phyloP scores from a whole-genome alignment of 78 protist species.

The Dictyostelium firmibasis region DNA sequence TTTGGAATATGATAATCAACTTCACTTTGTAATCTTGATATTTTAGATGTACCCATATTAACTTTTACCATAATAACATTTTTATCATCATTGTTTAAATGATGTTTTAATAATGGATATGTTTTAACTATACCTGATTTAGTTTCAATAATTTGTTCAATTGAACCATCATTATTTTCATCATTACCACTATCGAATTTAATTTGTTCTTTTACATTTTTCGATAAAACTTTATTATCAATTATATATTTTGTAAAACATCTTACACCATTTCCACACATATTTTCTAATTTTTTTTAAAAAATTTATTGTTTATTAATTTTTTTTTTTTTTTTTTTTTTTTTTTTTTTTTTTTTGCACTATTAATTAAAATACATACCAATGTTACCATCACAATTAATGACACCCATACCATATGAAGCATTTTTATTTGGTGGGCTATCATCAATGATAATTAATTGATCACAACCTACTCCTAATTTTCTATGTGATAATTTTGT shows the following conservation, averaged over 20 bases:
- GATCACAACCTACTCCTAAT: conserved; percentile 78
- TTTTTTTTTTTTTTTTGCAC: neutral
- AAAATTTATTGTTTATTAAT: neutral
- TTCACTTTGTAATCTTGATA: neutral
- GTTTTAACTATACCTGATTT: conserved; percentile 43
- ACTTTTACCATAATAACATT: conserved; percentile 1
- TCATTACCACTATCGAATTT: neutral
- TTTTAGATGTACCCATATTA: conserved; percentile 23
- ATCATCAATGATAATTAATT: conserved; percentile 51
- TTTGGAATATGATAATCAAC: neutral
- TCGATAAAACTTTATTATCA: conserved; percentile 30
- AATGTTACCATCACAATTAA: conserved; percentile 54
- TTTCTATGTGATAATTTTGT: conserved; percentile 37
- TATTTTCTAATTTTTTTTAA: neutral
- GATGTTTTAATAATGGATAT: conserved; percentile 2
- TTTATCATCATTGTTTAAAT: neutral
- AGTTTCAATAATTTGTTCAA: conserved; percentile 18
- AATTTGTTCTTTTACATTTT: neutral
- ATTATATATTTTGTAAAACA: conserved; percentile 64
- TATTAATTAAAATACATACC: conserved; percentile 6
- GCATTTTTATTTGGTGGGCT: neutral
- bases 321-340: neutral
- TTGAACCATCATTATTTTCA: no score
- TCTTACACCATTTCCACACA: conserved; percentile 83
- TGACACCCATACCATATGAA: conserved; percentile 31